Evolutionary conservation across 1,284 basidiomycete species (phyloP).

Genomic region (Schizophyllum commune): DNA sequence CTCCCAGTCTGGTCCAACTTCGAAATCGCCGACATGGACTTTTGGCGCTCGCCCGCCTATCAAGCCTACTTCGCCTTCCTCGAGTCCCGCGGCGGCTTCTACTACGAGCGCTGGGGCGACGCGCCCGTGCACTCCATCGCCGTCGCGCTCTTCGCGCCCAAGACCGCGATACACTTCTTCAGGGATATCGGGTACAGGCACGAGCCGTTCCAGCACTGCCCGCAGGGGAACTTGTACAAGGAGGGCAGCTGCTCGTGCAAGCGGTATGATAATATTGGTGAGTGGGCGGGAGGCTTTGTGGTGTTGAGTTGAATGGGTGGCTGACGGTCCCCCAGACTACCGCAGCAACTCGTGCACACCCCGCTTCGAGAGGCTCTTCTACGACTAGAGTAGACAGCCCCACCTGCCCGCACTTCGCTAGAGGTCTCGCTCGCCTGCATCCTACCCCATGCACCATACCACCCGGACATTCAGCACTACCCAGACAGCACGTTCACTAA

Average conservation of each 20-base stretch:
- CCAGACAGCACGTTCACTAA: too few relatives aligned
- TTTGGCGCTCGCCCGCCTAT: constrained; percentile 73
- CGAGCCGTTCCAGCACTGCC: constrained; percentile 56
- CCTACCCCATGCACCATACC: too few relatives aligned
- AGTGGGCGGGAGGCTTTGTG: constrained; percentile 6
- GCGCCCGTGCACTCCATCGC: constrained; percentile 80
- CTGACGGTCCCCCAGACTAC: constrained; percentile 3
- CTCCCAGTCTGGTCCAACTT: constrained; percentile 70
- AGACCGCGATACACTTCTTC: constrained; percentile 67
- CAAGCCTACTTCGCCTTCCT: constrained; percentile 70
- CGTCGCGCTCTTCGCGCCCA: constrained; percentile 56
- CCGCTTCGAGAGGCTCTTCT: constrained; percentile 7
- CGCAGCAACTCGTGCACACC: constrained; percentile 12
- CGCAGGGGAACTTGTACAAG: constrained; percentile 37
- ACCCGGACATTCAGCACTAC: too few relatives aligned
- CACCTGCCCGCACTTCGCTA: too few relatives aligned
- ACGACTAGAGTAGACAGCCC: background rate
- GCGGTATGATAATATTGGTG: constrained; percentile 41
- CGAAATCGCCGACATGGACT: constrained; percentile 74
- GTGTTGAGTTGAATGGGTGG: background rate
- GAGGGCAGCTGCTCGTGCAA: constrained; percentile 44
- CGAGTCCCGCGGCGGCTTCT: constrained; percentile 73
- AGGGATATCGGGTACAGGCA: constrained; percentile 55
- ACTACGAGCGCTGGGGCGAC: constrained; percentile 81
- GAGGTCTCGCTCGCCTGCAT: too few relatives aligned